Base-by-base conservation (phyloP, 768 basidiomycete species). In the Boletus eberwhitei region DNA sequence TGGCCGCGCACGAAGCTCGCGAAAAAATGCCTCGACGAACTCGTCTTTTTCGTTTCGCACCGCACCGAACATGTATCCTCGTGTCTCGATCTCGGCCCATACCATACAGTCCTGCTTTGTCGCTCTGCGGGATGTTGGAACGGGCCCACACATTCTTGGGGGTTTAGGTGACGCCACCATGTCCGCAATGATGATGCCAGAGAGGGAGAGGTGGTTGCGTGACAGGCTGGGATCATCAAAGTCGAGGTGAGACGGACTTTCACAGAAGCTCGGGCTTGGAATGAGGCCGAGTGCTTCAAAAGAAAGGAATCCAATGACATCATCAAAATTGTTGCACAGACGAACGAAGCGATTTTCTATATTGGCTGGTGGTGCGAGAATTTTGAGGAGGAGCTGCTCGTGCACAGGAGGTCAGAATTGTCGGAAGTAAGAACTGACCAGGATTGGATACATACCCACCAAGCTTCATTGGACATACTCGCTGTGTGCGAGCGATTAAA, bases 21-120 rank as follows among this genome's bases (percentile, higher is more conserved):
- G 47, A 1, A 73, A 46, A 35, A 73, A 73, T 9, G 64, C 62
- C 0, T 55, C 40, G 5, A 60, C 53, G 41, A 73, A 72, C 1
- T 40, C 35, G 48, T 68, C 65, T 1, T 46, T 60, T 16, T 72
- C 66, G 47, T 67, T 61, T 26, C 61, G 59, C 22, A 73, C 24
- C 6, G 71, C 72, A 3, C 72, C 71, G 24, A 73, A 73, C 49
- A 73, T 60, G 50, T 67, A 62, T 4, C 57, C 49, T 9, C 71
- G 60, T 3, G 16, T 11, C 34, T 69, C 60, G 14, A 64, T 0
- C 48, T 71, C 60, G 8, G 40, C 39, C 71, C 71, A 72, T 9
- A 60, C 58, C 14, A 64, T 52, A 43, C 47, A 53, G n/a, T 57
- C 64, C 2, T 43, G 53, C 29, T 32, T 52, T 22, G 40, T 59